Evolutionary conservation across 371 early-diverging fungal genomes (phyloP).

Genomic region (Choanephora cucurbitarum): DNA sequence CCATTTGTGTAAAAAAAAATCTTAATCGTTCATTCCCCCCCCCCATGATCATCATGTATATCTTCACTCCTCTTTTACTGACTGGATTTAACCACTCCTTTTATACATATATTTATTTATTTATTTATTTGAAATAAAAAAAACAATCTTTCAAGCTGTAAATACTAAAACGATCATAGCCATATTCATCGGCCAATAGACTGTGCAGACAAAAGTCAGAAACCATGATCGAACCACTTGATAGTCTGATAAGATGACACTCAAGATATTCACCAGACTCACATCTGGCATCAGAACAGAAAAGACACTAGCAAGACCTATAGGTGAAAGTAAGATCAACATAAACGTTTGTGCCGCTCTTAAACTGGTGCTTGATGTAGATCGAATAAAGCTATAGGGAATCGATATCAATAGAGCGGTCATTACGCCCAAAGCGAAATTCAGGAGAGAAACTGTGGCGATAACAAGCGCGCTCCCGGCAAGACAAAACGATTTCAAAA

Average conservation of each 20-base stretch:
- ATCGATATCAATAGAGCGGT: conserved; percentile 70
- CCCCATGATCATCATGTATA: neutral
- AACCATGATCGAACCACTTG: conserved; percentile 64
- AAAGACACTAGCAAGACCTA: conserved; percentile 44
- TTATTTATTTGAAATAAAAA: neutral
- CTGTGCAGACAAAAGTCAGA: conserved; percentile 57
- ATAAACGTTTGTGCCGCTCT: conserved; percentile 41
- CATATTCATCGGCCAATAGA: conserved; percentile 73
- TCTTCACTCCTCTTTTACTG: neutral
- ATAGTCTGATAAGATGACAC: conserved; percentile 55
- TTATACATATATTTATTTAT: conserved; percentile 4
- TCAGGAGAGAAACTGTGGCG: conserved; percentile 78
- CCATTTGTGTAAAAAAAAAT: conserved; percentile 25
- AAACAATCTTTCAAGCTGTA: conserved; percentile 3
- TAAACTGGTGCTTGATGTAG: conserved; percentile 27
- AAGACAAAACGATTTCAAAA: conserved; percentile 72
- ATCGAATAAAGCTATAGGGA: conserved; percentile 61
- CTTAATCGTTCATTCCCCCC: neutral
- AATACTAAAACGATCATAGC: conserved; percentile 53
- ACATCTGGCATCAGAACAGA: conserved; percentile 21
- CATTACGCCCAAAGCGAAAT: conserved; percentile 80
- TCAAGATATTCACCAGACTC: conserved; percentile 30
- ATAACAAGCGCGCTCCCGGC: conserved; percentile 70
- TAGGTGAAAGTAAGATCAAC: conserved; percentile 51
- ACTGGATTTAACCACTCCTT: neutral